Evolutionary conservation across 192 early-diverging fungal species (phyloP), one percentile per base, ranked within the genome.

Genomic region (Chytriomyces hyalinus): DNA sequence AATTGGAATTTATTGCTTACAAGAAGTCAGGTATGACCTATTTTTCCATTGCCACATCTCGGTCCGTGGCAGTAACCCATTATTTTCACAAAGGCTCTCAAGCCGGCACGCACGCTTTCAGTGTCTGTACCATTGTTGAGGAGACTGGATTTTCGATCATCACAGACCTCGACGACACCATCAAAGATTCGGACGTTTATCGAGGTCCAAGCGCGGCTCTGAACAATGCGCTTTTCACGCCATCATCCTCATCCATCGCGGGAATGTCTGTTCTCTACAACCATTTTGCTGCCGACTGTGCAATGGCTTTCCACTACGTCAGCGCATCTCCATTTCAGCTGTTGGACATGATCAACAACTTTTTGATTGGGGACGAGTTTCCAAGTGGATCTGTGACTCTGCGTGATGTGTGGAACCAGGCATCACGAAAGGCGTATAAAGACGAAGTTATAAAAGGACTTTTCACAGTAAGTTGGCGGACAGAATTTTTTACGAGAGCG

Each of bases 131-230:
- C 67, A 73, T 95, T 44, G 84, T 95, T 66, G 88, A 91, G 17
- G 89, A 88, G 0, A 76, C 36, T 9, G 95, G 96, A 11, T 78
- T 94, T 8, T 94, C 93, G 0, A 79, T 96, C 10, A 92, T 96
- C 45, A 93, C 92, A 15, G 82, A 85, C 53, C 62, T 97, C 68
- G 95, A 97, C 80, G 95, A 97, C 80, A 97, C 95, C 8, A 97
- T 97, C 80, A 95, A 96, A 77, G 86, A 92, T 9, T 94, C 94
- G 0, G 86, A 91, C 26, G 87, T 97, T 45, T 78, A 87, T 9
- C 81, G 81, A 17, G 94, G 94, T n/a, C 87, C 90, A 44, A 83
- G 86, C 53, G 87, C 89, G 10, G 88, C 91, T 11, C 70, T 92
- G 36, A 77, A 82, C 49, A 88, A 87, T 59, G 90, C 92, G 0